phyloP scores from a whole-genome alignment of 2,329 filamentous ascomycete genomes.

The Lasiodiplodia theobromae region DNA sequence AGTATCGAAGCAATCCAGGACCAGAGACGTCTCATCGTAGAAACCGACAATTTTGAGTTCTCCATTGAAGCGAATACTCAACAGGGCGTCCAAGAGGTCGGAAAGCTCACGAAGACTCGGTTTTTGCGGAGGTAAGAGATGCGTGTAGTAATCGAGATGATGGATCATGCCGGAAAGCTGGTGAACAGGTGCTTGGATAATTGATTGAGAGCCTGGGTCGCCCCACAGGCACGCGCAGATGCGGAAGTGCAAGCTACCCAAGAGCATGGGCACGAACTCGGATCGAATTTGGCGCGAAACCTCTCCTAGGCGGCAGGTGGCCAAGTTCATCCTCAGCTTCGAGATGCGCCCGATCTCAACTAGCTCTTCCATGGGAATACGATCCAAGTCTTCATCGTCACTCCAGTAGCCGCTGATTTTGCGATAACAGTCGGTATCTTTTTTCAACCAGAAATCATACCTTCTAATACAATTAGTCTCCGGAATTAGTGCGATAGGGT shows the following conservation, averaged over 20 bases:
- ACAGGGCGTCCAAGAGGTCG: too few relatives aligned
- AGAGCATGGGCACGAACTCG: neutral
- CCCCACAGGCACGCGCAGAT: neutral
- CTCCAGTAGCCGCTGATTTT: neutral
- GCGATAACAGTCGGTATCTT: accelerated
- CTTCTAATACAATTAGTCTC: neutral
- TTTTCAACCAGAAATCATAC: neutral
- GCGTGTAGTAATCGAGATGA: too few relatives aligned
- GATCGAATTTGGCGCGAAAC: neutral
- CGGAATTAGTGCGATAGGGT: neutral
- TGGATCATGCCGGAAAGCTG: neutral
- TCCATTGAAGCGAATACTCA: too few relatives aligned
- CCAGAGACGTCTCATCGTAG: too few relatives aligned
- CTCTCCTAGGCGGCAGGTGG: neutral
- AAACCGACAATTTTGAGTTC: too few relatives aligned
- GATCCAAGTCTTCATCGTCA: neutral
- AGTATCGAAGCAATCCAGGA: too few relatives aligned
- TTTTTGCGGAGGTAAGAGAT: too few relatives aligned
- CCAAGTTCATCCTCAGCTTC: neutral
- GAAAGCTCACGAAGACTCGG: too few relatives aligned
- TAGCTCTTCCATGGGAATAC: neutral
- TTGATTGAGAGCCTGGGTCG: neutral
- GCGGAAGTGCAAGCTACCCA: neutral
- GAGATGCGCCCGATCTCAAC: neutral
- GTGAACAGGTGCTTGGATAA: neutral